Conservation (phyloP, 768 basidiomycete genomes). For the Rhodotorula diobovata region DNA sequence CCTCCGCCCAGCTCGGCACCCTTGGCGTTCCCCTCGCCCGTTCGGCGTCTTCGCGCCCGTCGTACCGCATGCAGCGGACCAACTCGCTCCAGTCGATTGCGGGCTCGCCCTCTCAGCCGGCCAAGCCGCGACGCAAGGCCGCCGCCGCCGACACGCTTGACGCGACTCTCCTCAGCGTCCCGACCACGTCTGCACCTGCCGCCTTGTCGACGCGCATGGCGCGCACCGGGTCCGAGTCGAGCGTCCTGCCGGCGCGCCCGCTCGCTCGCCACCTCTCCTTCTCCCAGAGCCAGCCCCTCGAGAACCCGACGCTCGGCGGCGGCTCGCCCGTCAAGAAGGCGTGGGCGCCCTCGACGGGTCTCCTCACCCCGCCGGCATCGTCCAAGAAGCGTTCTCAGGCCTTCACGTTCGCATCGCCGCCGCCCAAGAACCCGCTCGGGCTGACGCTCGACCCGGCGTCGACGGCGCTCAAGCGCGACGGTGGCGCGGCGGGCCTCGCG, state of each 20-base stretch:
- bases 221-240: slow-evolving; percentile 26
- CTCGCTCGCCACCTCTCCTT: slow-evolving; percentile 11
- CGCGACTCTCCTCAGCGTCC: background rate
- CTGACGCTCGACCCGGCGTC: slow-evolving; percentile 6
- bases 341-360: background rate
- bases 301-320: background rate
- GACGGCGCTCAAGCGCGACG: background rate
- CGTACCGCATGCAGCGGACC: slow-evolving; percentile 26
- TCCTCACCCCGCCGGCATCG: background rate
- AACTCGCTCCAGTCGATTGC: slow-evolving; percentile 35
- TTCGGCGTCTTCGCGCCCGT: background rate
- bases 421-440: background rate
- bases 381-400: background rate
- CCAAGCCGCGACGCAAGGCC: slow-evolving; percentile 5
- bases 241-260: slow-evolving; percentile 12
- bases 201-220: slow-evolving; percentile 13
- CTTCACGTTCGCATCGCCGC: background rate
- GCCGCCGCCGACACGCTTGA: background rate
- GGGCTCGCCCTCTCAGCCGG: slow-evolving; percentile 32
- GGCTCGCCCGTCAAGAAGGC: background rate
- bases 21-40: background rate
- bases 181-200: background rate
- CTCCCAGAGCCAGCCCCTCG: background rate
- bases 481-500: slow-evolving; percentile 12
- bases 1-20: slow-evolving; percentile 5